Percentiles rank a stretch among this genome's conserved stretches.
These are phyloP conservation scores for Cordyceps farinosa DNA, from an alignment of 2,329 filamentous ascomycete species.

Conservation along the genomic window DNA sequence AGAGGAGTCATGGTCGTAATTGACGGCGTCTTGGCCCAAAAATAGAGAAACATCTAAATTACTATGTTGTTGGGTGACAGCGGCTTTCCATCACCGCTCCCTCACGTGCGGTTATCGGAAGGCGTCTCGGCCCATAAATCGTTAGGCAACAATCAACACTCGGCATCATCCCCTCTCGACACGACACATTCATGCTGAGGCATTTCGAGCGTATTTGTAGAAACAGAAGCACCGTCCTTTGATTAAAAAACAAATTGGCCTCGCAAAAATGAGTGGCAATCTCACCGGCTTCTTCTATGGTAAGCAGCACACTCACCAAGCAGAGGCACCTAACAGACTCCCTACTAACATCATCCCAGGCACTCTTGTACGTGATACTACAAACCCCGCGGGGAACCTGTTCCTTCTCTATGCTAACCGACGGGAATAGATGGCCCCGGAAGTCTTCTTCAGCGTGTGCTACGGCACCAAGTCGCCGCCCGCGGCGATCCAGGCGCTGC, in stretches of 20 bases:
- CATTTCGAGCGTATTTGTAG: neutral
- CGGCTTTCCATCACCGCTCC: neutral
- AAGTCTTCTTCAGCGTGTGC: constrained; percentile 82
- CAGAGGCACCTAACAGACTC: neutral
- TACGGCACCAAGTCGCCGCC: constrained; percentile 55
- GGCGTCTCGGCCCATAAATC: neutral
- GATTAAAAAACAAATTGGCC: no score
- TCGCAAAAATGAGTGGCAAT: constrained; percentile 38
- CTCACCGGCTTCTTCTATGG: constrained; percentile 57
- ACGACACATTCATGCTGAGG: neutral
- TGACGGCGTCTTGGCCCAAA: neutral
- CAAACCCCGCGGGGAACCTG: constrained; percentile 10
- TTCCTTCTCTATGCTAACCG: constrained; percentile 21
- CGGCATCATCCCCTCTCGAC: neutral
- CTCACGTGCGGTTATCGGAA: constrained; percentile 13
- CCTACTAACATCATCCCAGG: constrained; percentile 24
- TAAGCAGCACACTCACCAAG: constrained; percentile 26
- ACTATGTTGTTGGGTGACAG: neutral
- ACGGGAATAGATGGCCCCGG: constrained; percentile 65
- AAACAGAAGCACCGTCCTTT: neutral
- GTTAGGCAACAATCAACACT: neutral
- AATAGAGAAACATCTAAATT: neutral
- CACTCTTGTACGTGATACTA: constrained; percentile 31
- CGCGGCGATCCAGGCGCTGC: constrained; percentile 51
- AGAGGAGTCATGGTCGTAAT: no score